Percentiles rank a stretch among this genome's conserved stretches.
Conservation (phyloP, 768 basidiomycete genomes). For the Clavulina sp. region DNA sequence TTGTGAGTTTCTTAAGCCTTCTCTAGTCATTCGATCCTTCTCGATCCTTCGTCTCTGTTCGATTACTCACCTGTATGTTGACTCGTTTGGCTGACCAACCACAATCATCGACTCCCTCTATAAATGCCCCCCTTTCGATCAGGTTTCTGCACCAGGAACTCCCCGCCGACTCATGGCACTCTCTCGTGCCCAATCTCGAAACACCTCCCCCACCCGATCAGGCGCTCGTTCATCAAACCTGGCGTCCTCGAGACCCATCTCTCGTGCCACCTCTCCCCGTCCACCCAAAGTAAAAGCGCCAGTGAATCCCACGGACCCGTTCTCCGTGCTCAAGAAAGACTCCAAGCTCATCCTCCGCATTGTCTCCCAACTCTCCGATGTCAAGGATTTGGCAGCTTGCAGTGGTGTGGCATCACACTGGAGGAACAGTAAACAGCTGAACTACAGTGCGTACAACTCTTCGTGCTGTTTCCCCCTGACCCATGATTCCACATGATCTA, state of each 20-base stretch:
- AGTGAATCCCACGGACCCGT: slow-evolving; percentile 49
- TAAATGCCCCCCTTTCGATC: background rate
- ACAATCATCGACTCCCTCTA: background rate
- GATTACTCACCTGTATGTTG: background rate
- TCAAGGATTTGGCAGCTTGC: slow-evolving; percentile 56
- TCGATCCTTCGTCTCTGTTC: too few relatives aligned
- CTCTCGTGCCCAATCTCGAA: slow-evolving; percentile 25
- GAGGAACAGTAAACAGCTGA: slow-evolving; percentile 75
- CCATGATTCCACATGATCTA: background rate
- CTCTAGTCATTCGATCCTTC: too few relatives aligned
- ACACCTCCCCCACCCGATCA: slow-evolving; percentile 18
- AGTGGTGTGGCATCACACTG: slow-evolving; percentile 73
- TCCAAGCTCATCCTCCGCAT: slow-evolving; percentile 65
- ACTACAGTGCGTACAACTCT: slow-evolving; percentile 50
- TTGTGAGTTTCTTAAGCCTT: background rate
- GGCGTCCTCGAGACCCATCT: slow-evolving; percentile 31
- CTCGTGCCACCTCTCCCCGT: slow-evolving; percentile 20
- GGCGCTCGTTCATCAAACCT: slow-evolving; percentile 31
- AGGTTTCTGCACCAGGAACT: slow-evolving; percentile 10
- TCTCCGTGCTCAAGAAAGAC: slow-evolving; percentile 61
- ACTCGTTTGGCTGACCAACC: background rate
- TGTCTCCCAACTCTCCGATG: slow-evolving; percentile 42
- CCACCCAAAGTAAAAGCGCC: slow-evolving; percentile 10
- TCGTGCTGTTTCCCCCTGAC: background rate
- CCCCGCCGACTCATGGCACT: slow-evolving; percentile 2